Evolutionary conservation across 2,329 filamentous ascomycete species (phyloP).

Genomic region (Phialophora tarda): DNA sequence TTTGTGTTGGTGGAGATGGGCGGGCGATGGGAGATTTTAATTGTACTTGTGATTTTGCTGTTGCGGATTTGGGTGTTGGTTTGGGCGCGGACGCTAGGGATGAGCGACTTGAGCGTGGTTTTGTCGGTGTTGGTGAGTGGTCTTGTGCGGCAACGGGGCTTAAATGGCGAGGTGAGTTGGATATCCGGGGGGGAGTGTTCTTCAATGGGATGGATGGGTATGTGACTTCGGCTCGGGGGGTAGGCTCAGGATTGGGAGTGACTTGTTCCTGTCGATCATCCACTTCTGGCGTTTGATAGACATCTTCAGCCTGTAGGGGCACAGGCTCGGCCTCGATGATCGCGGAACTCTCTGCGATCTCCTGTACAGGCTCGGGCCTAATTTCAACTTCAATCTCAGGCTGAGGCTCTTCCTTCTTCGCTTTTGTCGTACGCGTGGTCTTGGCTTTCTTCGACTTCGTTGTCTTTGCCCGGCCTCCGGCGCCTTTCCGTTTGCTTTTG

Average conservation of each 20-base stretch:
- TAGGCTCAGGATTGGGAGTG: slow-evolving; percentile 14
- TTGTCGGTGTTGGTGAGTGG: slow-evolving; percentile 28
- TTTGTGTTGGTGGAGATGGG: slow-evolving; percentile 2
- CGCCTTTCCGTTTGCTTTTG: slow-evolving; percentile 54
- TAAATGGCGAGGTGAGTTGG: slow-evolving; percentile 18
- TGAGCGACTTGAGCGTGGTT: slow-evolving; percentile 16
- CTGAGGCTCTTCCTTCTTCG: slow-evolving; percentile 40
- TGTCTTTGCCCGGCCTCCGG: slow-evolving; percentile 44
- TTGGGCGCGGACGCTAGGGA: slow-evolving; percentile 7
- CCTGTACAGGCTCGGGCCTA: slow-evolving; percentile 10
- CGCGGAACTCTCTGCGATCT: slow-evolving; percentile 13
- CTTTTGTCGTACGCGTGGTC: slow-evolving; percentile 31
- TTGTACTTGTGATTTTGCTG: slow-evolving; percentile 4
- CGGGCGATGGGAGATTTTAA: neutral
- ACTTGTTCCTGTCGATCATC: slow-evolving; percentile 52
- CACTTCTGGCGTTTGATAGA: neutral
- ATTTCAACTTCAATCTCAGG: slow-evolving; percentile 20
- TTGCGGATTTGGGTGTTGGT: slow-evolving; percentile 12
- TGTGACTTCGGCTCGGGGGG: slow-evolving; percentile 19
- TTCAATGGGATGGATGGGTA: slow-evolving; percentile 26
- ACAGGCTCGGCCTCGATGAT: slow-evolving; percentile 9
- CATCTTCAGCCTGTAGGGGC: neutral
- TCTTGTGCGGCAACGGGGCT: slow-evolving; percentile 28
- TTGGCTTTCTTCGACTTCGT: slow-evolving; percentile 46
- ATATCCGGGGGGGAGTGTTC: slow-evolving; percentile 23